These are phyloP conservation scores for Malassezia sympodialis DNA, from an alignment of 1,284 basidiomycete species.

Conservation along the genomic window DNA sequence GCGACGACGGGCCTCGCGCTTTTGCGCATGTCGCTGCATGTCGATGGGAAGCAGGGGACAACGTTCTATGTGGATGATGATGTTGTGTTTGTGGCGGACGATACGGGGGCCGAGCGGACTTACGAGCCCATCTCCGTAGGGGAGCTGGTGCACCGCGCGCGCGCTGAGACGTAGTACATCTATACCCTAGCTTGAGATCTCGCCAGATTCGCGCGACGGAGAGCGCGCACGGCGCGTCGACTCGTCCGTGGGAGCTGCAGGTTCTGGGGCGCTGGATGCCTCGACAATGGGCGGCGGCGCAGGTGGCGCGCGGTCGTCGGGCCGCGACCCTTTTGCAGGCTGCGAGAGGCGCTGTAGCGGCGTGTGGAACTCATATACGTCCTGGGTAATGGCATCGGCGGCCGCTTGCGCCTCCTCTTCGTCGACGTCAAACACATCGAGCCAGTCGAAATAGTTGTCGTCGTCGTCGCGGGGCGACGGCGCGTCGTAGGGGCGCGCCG, in stretches of 20 bases:
- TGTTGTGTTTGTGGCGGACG: constrained; percentile 46
- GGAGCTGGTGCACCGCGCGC: constrained; percentile 7
- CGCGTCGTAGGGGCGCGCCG: constrained; percentile 8
- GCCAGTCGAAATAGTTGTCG: constrained; percentile 20
- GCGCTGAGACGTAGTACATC: background rate
- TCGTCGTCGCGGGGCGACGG: constrained; percentile 13
- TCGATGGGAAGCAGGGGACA: constrained; percentile 72
- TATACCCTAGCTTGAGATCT: constrained; percentile 6
- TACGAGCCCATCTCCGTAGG: constrained; percentile 11
- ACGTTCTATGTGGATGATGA: constrained; percentile 76
- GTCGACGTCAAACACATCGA: constrained; percentile 39
- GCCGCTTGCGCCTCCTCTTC: constrained; percentile 30
- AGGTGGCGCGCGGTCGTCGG: background rate
- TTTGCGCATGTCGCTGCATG: constrained; percentile 65
- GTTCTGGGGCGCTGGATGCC: background rate
- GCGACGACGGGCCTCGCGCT: constrained; percentile 68
- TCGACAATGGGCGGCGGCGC: background rate
- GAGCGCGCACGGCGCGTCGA: background rate
- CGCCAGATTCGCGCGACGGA: constrained; percentile 1
- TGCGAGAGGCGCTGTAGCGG: constrained; percentile 8
- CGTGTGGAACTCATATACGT: constrained; percentile 30
- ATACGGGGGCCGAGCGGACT: background rate
- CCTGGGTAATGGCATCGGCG: constrained; percentile 24
- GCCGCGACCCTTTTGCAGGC: background rate
- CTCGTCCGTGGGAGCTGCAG: background rate